phyloP scores from a whole-genome alignment of 495 filamentous ascomycete species.

The Amorphotheca resinae region DNA sequence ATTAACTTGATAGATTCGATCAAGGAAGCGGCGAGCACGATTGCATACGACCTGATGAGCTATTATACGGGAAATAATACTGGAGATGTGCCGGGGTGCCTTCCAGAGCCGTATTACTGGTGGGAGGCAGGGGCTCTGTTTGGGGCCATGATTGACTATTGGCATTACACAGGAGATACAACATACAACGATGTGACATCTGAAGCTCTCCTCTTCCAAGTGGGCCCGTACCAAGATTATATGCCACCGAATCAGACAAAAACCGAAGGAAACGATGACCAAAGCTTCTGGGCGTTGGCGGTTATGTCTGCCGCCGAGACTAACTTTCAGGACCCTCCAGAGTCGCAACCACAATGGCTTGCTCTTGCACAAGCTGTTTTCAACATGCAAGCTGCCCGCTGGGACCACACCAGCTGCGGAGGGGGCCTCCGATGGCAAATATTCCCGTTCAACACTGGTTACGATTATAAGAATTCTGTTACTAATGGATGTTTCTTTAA shows the following conservation, averaged over 20 bases:
- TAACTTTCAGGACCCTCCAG: constrained; percentile 45
- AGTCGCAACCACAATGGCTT: constrained; percentile 53
- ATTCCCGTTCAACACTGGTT: constrained; percentile 60
- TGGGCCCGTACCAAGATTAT: constrained; percentile 42
- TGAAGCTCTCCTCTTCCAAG: constrained; percentile 46
- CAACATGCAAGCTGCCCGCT: constrained; percentile 53
- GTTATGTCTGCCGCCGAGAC: constrained; percentile 56
- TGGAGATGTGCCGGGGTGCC: constrained; percentile 45
- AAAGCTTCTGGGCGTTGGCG: constrained; percentile 53
- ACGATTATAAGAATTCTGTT: constrained; percentile 60
- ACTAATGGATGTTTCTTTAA: constrained; percentile 76
- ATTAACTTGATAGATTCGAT: constrained; percentile 36
- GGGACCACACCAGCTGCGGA: constrained; percentile 52
- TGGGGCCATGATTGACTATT: constrained; percentile 58
- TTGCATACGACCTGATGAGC: constrained; percentile 50
- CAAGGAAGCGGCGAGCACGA: constrained; percentile 43
- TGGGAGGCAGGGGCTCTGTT: constrained; percentile 75
- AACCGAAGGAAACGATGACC: constrained; percentile 58
- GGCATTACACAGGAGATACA: constrained; percentile 51
- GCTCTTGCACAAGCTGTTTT: constrained; percentile 72
- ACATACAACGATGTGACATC: constrained; percentile 45
- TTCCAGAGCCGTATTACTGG: constrained; percentile 58
- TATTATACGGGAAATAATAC: constrained; percentile 62
- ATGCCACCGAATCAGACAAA: constrained; percentile 51
- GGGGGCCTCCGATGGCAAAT: constrained; percentile 78